Evolutionary conservation across 495 filamentous ascomycete species (phyloP).

Genomic region (Aspergillus wentii): DNA sequence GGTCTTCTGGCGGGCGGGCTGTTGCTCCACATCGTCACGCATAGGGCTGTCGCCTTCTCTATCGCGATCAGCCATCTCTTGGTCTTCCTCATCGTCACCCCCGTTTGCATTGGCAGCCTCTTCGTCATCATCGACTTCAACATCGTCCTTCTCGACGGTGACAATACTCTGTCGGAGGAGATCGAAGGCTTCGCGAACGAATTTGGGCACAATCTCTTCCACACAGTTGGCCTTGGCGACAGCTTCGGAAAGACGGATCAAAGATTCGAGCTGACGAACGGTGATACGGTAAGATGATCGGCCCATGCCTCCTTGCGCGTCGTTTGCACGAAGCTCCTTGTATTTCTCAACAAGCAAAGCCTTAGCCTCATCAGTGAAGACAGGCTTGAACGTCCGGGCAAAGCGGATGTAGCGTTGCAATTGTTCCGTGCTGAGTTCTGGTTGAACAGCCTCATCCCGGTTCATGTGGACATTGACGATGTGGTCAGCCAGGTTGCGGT

Average conservation of each 20-base stretch:
- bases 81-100: slow-evolving; percentile 22
- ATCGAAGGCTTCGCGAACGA: slow-evolving; percentile 87
- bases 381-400: slow-evolving; percentile 88
- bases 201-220: slow-evolving; percentile 76
- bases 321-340: slow-evolving; percentile 90
- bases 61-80: slow-evolving; percentile 45
- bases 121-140: slow-evolving; percentile 89
- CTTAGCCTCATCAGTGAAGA: slow-evolving; percentile 87
- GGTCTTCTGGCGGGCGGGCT: slow-evolving; percentile 56
- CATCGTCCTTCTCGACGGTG: slow-evolving; percentile 94
- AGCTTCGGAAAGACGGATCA: slow-evolving; percentile 91
- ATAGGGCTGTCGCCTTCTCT: slow-evolving; percentile 68
- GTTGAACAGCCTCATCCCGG: slow-evolving; percentile 82
- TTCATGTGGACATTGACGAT: slow-evolving; percentile 93
- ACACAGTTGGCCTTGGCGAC: slow-evolving; percentile 97
- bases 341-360: slow-evolving; percentile 83
- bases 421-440: slow-evolving; percentile 94
- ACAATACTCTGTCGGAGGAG: slow-evolving; percentile 92
- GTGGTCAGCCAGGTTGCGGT: slow-evolving; percentile 86
- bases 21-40: slow-evolving; percentile 42
- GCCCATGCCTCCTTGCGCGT: slow-evolving; percentile 90
- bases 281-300: slow-evolving; percentile 95
- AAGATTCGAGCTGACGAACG: slow-evolving; percentile 88
- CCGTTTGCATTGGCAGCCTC: slow-evolving; percentile 19
- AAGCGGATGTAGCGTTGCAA: slow-evolving; percentile 97